These are phyloP conservation scores for Gilbertella persicaria DNA, from an alignment of 371 early-diverging fungal species.

Conservation along the genomic window DNA sequence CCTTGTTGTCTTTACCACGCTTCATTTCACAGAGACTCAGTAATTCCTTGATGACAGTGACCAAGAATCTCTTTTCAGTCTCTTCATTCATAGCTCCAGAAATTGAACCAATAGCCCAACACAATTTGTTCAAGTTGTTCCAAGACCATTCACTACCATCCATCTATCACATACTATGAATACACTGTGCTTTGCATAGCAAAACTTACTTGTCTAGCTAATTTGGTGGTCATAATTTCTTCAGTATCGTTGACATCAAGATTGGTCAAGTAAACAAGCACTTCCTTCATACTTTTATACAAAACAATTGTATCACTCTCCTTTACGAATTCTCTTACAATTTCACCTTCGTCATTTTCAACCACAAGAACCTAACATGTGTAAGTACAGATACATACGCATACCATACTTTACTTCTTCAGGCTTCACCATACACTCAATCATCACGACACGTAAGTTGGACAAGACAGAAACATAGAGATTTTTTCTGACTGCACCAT, in stretches of 20 bases:
- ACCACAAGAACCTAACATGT: conserved; percentile 83
- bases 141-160: conserved; percentile 95
- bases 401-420: conserved; percentile 72
- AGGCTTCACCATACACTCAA: conserved; percentile 96
- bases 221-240: conserved; percentile 91
- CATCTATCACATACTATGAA: conserved; percentile 53
- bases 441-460: conserved; percentile 88
- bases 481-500: conserved; percentile 43
- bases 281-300: conserved; percentile 98
- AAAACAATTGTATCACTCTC: conserved; percentile 98
- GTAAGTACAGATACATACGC: neutral
- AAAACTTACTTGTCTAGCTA: conserved; percentile 74
- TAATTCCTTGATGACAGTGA: conserved; percentile 96
- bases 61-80: conserved; percentile 97
- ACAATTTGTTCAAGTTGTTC: conserved; percentile 96
- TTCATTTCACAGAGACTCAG: conserved; percentile 93
- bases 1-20: conserved; percentile 98
- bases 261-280: conserved; percentile 96
- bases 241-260: conserved; percentile 93
- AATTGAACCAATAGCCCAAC: conserved; percentile 99
- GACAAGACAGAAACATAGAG: conserved; percentile 82
- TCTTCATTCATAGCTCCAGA: conserved; percentile 96
- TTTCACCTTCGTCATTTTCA: conserved; percentile 99
- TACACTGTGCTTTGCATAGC: neutral
- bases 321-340: conserved; percentile 97